phyloP scores from a whole-genome alignment of 1,284 basidiomycete genomes.

The Anthracocystis setariae region DNA sequence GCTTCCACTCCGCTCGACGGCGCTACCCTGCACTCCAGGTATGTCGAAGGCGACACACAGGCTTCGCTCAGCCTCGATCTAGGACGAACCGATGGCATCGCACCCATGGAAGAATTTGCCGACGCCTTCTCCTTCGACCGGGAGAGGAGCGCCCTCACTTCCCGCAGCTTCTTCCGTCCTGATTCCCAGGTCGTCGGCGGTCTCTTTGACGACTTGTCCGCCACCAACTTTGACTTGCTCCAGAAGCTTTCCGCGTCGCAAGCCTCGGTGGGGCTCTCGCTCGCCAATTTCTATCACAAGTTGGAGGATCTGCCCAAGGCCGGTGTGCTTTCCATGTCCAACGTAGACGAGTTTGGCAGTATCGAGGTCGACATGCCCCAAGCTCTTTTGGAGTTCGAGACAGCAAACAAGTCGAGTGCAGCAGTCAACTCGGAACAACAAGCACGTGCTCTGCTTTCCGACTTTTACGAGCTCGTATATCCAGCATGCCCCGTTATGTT shows the following conservation, averaged over 20 bases:
- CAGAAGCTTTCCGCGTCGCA: constrained; percentile 46
- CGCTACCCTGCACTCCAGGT: constrained; percentile 4
- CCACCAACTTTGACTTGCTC: constrained; percentile 55
- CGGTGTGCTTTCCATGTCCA: constrained; percentile 31
- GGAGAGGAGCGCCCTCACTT: constrained; percentile 30
- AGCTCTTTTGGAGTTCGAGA: constrained; percentile 38
- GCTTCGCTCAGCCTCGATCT: constrained; percentile 10
- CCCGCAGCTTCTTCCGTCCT: constrained; percentile 32
- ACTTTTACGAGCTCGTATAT: constrained; percentile 61
- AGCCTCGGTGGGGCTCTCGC: constrained; percentile 19
- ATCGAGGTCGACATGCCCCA: constrained; percentile 41
- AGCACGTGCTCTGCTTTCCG: constrained; percentile 41
- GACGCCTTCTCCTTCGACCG: constrained; percentile 40
- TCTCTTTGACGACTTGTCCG: constrained; percentile 49
- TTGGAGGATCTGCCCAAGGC: constrained; percentile 60
- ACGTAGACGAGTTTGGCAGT: constrained; percentile 30
- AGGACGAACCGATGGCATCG: constrained; percentile 6
- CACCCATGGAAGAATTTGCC: constrained; percentile 11
- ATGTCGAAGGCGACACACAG: not conserved
- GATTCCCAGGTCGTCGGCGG: constrained; percentile 26
- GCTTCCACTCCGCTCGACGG: constrained; percentile 23
- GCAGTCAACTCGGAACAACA: constrained; percentile 54
- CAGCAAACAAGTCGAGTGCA: constrained; percentile 39
- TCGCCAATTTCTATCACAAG: constrained; percentile 52
- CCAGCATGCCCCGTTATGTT: constrained; percentile 57